Evolutionary conservation across 306 rosid genomes (phyloP).

Genomic region (Neltuma alba): DNA sequence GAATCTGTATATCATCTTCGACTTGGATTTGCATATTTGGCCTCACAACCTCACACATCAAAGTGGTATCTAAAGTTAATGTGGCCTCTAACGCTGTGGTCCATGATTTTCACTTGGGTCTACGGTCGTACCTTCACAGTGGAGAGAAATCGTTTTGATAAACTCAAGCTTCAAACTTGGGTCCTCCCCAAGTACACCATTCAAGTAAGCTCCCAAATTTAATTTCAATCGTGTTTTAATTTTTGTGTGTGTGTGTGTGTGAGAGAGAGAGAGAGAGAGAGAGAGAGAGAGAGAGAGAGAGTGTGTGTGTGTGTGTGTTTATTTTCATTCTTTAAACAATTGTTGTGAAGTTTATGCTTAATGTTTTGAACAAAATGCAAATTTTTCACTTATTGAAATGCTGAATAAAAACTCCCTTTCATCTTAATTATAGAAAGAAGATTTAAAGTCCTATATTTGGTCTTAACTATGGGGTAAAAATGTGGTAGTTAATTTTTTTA

Average conservation of each 20-base stretch:
- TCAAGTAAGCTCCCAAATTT: constrained; percentile 39
- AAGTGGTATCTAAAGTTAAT: constrained; percentile 56
- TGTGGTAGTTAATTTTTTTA: no score
- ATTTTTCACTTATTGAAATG: not conserved
- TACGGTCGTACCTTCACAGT: constrained; percentile 37
- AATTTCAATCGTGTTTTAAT: not conserved
- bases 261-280: no score
- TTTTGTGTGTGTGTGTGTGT: not conserved
- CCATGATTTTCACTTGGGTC: constrained; percentile 49
- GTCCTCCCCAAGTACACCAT: constrained; percentile 55
- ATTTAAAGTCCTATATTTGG: no score
- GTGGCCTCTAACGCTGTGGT: constrained; percentile 68
- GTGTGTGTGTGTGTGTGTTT: not conserved
- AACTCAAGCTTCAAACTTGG: constrained; percentile 70
- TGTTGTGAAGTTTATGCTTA: not conserved
- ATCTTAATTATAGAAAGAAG: no score
- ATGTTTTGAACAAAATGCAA: not conserved
- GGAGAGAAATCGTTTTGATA: constrained; percentile 52
- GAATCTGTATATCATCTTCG: constrained; percentile 53
- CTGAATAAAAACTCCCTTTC: not conserved
- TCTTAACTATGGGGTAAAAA: no score
- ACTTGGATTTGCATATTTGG: constrained; percentile 58
- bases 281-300: no score
- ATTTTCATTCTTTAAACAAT: not conserved
- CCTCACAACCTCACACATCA: constrained; percentile 58